Percentiles rank a stretch among this genome's conserved stretches.
Evolutionary conservation across 164 flowering plant genomes (phyloP).

Genomic region (Nelumbo lutea): DNA sequence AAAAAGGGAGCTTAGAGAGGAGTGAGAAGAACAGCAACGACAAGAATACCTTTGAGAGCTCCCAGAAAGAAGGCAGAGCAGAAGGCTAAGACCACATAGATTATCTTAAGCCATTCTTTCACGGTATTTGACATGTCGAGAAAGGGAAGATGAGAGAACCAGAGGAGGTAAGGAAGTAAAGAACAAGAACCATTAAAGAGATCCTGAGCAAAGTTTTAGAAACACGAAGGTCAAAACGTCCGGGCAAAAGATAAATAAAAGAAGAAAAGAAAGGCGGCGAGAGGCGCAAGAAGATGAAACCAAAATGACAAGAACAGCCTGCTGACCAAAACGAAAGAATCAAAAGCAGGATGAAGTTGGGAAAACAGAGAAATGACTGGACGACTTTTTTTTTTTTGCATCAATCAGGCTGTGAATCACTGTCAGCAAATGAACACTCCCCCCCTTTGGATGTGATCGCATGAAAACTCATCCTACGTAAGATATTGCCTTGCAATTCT

Average conservation of each 20-base stretch:
- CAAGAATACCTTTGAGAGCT: slow-evolving; percentile 60
- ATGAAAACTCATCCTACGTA: no score
- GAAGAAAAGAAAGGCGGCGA: slow-evolving; percentile 3
- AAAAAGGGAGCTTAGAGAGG: background rate
- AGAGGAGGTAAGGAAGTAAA: background rate
- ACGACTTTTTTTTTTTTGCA: background rate
- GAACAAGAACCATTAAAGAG: background rate
- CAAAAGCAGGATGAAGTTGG: background rate
- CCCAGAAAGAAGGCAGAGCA: slow-evolving; percentile 66
- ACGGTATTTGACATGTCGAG: slow-evolving; percentile 12
- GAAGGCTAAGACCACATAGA: slow-evolving; percentile 67
- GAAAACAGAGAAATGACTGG: background rate
- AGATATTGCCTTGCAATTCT: no score
- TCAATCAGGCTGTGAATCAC: background rate
- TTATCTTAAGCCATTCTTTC: slow-evolving; percentile 32
- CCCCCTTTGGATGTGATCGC: no score
- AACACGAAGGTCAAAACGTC: slow-evolving; percentile 1
- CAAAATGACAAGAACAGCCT: no score
- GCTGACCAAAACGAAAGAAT: background rate
- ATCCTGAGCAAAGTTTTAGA: background rate
- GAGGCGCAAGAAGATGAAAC: slow-evolving; percentile 24
- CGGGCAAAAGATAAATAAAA: slow-evolving; percentile 2
- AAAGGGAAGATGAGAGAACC: background rate
- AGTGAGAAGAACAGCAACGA: background rate
- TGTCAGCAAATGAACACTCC: no score